phyloP scores from a whole-genome alignment of 352 stramenopile species.

The Saprolegnia diclina region DNA sequence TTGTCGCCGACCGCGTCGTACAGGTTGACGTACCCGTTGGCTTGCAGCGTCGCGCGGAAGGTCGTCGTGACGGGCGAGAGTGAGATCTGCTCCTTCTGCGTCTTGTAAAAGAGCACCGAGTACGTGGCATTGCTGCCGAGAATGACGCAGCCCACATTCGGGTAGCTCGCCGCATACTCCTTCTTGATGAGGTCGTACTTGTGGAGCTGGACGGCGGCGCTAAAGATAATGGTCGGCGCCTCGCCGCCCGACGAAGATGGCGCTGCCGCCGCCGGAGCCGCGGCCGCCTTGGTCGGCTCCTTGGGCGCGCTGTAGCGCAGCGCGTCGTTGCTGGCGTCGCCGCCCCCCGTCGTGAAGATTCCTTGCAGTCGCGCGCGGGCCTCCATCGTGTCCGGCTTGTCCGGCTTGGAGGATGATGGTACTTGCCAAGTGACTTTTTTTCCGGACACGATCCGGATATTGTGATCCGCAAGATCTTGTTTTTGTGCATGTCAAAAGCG shows the following conservation, averaged over 20 bases:
- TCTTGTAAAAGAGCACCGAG: slow-evolving; percentile 71
- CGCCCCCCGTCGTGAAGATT: slow-evolving; percentile 9
- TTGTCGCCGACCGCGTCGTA: slow-evolving; percentile 66
- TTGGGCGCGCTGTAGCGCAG: slow-evolving; percentile 61
- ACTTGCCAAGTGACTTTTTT: too few relatives aligned
- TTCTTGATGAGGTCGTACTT: slow-evolving; percentile 54
- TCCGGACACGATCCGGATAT: too few relatives aligned
- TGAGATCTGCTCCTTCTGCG: slow-evolving; percentile 59
- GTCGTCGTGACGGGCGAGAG: slow-evolving; percentile 43
- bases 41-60: slow-evolving; percentile 62
- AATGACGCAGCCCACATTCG: slow-evolving; percentile 61
- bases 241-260: slow-evolving; percentile 27
- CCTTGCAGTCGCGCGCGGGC: slow-evolving; percentile 12
- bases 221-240: slow-evolving; percentile 49
- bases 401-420: too few relatives aligned
- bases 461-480: too few relatives aligned
- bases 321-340: slow-evolving; percentile 41
- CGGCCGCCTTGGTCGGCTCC: slow-evolving; percentile 36
- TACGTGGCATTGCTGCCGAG: slow-evolving; percentile 59
- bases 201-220: slow-evolving; percentile 61
- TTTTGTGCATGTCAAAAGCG: too few relatives aligned
- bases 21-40: slow-evolving; percentile 79
- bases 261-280: slow-evolving; percentile 28
- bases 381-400: slow-evolving; percentile 4
- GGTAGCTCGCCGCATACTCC: slow-evolving; percentile 45